Conservation (phyloP, 345 rosid species). For the Dimocarpus longan region DNA sequence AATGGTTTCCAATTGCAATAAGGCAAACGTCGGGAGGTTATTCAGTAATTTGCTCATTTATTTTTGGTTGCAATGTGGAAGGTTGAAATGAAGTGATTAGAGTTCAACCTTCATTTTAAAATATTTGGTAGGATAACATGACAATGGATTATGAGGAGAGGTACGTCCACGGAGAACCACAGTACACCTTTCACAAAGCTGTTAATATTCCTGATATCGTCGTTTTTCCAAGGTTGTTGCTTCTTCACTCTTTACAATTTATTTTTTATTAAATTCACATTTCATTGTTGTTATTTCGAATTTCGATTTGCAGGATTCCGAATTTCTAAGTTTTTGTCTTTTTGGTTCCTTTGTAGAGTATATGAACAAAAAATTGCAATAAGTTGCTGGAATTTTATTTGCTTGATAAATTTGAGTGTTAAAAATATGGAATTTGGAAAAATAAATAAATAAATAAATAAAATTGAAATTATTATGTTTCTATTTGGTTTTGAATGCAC, state of each 20-base stretch:
- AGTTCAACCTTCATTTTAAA: not conserved
- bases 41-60: too few relatives aligned
- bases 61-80: not conserved
- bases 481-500: not conserved
- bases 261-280: not conserved
- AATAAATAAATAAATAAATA: not conserved
- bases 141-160: slow-evolving; percentile 88
- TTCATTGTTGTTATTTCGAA: not conserved
- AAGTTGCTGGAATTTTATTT: not conserved
- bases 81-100: not conserved
- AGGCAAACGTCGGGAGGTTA: too few relatives aligned
- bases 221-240: slow-evolving; percentile 75
- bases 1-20: too few relatives aligned
- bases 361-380: not conserved
- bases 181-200: slow-evolving; percentile 85
- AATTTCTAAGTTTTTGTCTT: too few relatives aligned
- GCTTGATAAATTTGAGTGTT: not conserved
- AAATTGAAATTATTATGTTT: not conserved
- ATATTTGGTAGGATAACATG: slow-evolving; percentile 58
- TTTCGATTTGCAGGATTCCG: not conserved
- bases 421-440: not conserved
- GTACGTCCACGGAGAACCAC: slow-evolving; percentile 86
- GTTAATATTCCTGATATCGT: slow-evolving; percentile 87
- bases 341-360: not conserved
- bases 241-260: slow-evolving; percentile 12